phyloP scores from a whole-genome alignment of 176 grass and related monocot genomes.

The Oropetium thomaeum region DNA sequence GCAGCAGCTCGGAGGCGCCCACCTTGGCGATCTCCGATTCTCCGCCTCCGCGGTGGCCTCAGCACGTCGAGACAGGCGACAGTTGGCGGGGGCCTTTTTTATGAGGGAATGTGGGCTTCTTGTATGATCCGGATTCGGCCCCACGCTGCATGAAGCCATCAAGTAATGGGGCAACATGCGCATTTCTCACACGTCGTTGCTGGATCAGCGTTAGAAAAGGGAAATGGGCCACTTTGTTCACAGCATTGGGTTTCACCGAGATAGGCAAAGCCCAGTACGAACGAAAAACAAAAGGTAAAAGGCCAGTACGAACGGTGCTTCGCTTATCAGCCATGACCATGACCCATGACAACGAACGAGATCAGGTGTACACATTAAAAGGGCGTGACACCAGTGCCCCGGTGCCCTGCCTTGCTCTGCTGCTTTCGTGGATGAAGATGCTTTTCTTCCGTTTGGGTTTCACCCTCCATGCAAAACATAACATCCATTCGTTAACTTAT shows the following conservation, averaged over 20 bases:
- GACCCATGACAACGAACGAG: no score
- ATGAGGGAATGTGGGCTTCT: not conserved
- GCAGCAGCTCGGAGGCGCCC: constrained; percentile 48
- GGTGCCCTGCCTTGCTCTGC: no score
- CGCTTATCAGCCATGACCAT: no score
- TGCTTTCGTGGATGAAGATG: no score
- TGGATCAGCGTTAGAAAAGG: not conserved
- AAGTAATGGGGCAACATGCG: not conserved
- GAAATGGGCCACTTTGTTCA: not conserved
- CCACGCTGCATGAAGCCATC: no score
- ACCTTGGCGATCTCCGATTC: constrained; percentile 43
- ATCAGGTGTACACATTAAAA: no score
- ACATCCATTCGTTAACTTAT: not conserved
- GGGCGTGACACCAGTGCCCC: no score
- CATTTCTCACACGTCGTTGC: not conserved
- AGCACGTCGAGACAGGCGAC: not conserved
- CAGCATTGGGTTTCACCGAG: not conserved
- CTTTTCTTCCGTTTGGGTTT: constrained; percentile 20
- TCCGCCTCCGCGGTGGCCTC: constrained; percentile 26
- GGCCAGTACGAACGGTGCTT: not conserved
- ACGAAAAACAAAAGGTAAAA: not conserved
- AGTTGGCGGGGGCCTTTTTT: not conserved
- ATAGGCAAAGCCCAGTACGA: not conserved
- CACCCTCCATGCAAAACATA: constrained; percentile 1
- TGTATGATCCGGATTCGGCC: not conserved